Evolutionary conservation across 495 filamentous ascomycete genomes (phyloP).

Genomic region (Penicillium verhagenii): DNA sequence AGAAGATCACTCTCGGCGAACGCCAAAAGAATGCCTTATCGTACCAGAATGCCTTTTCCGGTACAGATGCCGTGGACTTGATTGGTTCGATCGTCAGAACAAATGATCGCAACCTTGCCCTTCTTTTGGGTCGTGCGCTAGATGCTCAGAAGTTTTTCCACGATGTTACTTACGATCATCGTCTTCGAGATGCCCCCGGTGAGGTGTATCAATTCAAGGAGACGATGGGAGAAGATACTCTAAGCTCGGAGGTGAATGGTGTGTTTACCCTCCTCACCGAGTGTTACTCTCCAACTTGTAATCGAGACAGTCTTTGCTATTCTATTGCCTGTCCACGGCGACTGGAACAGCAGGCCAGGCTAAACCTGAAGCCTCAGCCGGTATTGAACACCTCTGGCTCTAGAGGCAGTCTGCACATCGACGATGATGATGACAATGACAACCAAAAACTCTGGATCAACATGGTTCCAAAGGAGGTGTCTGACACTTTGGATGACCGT

Average conservation of each 20-base stretch:
- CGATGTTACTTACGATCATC: slow-evolving; percentile 97
- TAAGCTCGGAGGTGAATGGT: slow-evolving; percentile 83
- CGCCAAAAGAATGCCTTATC: slow-evolving; percentile 94
- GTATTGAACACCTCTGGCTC: slow-evolving; percentile 82
- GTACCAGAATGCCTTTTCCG: slow-evolving; percentile 95
- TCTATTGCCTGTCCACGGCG: slow-evolving; percentile 96
- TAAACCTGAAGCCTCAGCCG: slow-evolving; percentile 89
- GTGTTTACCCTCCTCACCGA: slow-evolving; percentile 95
- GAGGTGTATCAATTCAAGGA: slow-evolving; percentile 98
- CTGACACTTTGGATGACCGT: slow-evolving; percentile 79
- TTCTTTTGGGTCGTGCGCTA: slow-evolving; percentile 88
- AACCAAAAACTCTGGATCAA: slow-evolving; percentile 99
- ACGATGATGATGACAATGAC: slow-evolving; percentile 78
- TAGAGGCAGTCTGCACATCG: slow-evolving; percentile 71
- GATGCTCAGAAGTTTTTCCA: slow-evolving; percentile 99
- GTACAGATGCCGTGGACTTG: slow-evolving; percentile 91
- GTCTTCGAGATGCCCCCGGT: slow-evolving; percentile 80
- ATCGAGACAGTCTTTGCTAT: slow-evolving; percentile 90
- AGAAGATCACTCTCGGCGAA: slow-evolving; percentile 77
- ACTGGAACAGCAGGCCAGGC: slow-evolving; percentile 88
- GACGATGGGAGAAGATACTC: slow-evolving; percentile 80
- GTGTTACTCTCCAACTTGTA: slow-evolving; percentile 98
- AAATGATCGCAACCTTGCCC: slow-evolving; percentile 88
- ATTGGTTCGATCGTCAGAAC: slow-evolving; percentile 95
- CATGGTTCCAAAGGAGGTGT: slow-evolving; percentile 92